Conservation (phyloP, 2,329 filamentous ascomycete species). For the Leptographium flavum region DNA sequence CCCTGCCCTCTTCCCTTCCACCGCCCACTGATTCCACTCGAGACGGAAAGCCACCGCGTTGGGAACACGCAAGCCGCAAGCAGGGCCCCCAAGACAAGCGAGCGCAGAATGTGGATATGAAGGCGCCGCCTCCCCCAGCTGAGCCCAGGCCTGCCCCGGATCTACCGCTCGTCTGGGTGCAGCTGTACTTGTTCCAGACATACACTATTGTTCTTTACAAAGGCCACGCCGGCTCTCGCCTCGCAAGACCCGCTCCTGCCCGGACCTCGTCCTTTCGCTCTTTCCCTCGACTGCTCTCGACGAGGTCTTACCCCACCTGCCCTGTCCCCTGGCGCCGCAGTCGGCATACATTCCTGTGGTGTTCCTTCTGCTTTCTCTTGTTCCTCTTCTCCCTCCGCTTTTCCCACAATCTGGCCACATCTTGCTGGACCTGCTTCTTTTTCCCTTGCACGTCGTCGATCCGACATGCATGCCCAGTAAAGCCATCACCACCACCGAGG, state of each 20-base stretch:
- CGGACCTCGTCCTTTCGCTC: not conserved
- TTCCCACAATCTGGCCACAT: not conserved
- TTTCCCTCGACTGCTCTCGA: not conserved
- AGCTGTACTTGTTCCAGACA: not conserved
- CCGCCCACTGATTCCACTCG: not conserved
- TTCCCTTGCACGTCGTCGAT: too few species aligned
- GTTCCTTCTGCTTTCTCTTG: not conserved
- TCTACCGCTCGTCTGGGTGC: not conserved
- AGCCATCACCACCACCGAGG: too few species aligned
- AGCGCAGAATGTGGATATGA: too few species aligned
- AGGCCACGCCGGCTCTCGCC: not conserved
- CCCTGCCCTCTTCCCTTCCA: not conserved
- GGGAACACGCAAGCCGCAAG: too few species aligned
- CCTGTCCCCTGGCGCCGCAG: not conserved
- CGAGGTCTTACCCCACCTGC: not conserved
- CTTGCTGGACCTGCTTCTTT: not conserved
- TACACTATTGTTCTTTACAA: not conserved
- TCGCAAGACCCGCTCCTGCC: not conserved
- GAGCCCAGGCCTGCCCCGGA: not conserved
- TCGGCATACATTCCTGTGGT: not conserved
- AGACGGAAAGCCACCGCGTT: too few species aligned
- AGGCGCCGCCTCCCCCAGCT: too few species aligned
- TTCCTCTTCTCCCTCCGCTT: not conserved
- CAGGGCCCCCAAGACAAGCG: too few species aligned
- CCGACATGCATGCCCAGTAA: too few species aligned